A percentile compares a stretch with the other conserved stretches of the same genome.
Evolutionary conservation across 129 eudicot species (phyloP).

Genomic region (Artemisia annua): DNA sequence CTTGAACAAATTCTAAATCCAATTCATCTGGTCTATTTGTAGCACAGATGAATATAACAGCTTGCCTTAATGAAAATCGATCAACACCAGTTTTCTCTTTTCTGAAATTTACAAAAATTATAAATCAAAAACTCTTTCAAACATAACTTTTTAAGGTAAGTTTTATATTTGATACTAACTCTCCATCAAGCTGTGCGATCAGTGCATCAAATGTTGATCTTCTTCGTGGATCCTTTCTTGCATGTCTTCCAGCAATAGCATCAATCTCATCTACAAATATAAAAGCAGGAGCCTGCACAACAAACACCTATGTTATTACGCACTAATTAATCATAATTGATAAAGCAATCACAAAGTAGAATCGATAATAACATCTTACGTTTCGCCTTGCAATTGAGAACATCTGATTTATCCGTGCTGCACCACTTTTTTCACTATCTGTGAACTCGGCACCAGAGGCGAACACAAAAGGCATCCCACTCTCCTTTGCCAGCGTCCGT

Average conservation of each 20-base stretch:
- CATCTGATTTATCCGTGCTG: constrained; percentile 80
- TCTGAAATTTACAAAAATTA: constrained; percentile 39
- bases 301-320: constrained; percentile 3
- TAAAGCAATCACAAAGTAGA: neutral
- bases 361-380: constrained; percentile 37
- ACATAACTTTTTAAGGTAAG: neutral
- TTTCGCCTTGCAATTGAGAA: constrained; percentile 83
- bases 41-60: constrained; percentile 94
- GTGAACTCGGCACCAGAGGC: constrained; percentile 98
- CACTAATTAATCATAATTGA: neutral
- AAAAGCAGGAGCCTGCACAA: constrained; percentile 89
- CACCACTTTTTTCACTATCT: constrained; percentile 95
- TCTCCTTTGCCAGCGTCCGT: constrained; percentile 85
- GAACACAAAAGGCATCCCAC: constrained; percentile 94
- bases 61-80: constrained; percentile 77
- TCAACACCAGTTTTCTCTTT: constrained; percentile 83
- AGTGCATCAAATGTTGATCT: constrained; percentile 81
- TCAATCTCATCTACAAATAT: constrained; percentile 93
- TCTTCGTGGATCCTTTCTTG: constrained; percentile 81
- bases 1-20: constrained; percentile 75
- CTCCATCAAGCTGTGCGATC: constrained; percentile 88
- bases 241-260: constrained; percentile 95
- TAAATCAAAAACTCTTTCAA: constrained; percentile 5
- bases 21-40: constrained; percentile 96
- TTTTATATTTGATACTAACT: constrained; percentile 54